Evolutionary conservation across 371 early-diverging fungal species (phyloP).

Genomic region (Batkoa obscura): DNA sequence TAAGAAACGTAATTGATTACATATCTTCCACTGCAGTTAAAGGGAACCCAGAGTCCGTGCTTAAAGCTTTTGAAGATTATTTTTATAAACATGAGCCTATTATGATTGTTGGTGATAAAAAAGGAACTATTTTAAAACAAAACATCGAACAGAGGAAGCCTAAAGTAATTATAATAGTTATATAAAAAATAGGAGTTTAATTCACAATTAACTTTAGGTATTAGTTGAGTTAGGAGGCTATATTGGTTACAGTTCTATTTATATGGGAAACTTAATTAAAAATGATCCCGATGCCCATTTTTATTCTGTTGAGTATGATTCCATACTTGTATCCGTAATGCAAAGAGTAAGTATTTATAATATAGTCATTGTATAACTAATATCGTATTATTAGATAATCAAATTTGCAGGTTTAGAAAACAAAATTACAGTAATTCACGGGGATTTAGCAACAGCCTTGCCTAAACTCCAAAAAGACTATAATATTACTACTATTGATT

Average conservation of each 20-base stretch:
- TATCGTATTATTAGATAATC: conserved; percentile 1
- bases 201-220: neutral
- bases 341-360: conserved; percentile 3
- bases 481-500: conserved; percentile 6
- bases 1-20: neutral
- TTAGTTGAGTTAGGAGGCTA: conserved; percentile 9
- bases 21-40: neutral
- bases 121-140: conserved; percentile 9
- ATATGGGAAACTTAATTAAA: conserved; percentile 7
- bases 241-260: conserved; percentile 10
- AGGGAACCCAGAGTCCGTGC: neutral
- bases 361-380: neutral
- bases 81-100: neutral
- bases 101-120: conserved; percentile 13
- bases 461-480: neutral
- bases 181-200: neutral
- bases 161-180: neutral
- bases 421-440: conserved; percentile 7
- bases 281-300: conserved; percentile 7
- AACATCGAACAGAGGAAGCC: conserved; percentile 8
- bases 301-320: conserved; percentile 9
- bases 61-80: neutral
- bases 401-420: conserved; percentile 9
- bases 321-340: conserved; percentile 6
- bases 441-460: conserved; percentile 1